Evolutionary conservation across 1,284 basidiomycete genomes (phyloP).

Genomic region (Tilletia indica): DNA sequence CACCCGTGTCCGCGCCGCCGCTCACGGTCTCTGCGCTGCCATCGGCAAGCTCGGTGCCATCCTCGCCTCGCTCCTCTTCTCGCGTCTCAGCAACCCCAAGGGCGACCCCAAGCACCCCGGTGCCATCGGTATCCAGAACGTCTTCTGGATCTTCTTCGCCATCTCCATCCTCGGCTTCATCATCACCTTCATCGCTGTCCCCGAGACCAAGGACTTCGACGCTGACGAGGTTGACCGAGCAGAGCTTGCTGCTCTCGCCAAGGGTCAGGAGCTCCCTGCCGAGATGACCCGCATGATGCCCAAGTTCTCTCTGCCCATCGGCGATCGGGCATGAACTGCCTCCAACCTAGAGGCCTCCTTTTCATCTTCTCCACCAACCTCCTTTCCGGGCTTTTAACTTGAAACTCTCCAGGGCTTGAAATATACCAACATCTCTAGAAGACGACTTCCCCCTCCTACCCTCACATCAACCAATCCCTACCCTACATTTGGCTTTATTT

Average conservation of each 20-base stretch:
- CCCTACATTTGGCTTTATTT: neutral
- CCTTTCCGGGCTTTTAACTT: constrained; percentile 13
- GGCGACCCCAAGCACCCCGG: neutral
- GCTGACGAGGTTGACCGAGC: constrained; percentile 50
- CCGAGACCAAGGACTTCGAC: constrained; percentile 49
- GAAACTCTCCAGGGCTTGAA: neutral
- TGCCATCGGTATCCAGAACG: constrained; percentile 32
- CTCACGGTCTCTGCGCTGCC: constrained; percentile 60
- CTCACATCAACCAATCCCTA: neutral
- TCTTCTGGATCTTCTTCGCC: constrained; percentile 53
- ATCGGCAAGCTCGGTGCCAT: constrained; percentile 61
- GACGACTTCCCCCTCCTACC: neutral
- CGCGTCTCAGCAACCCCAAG: neutral
- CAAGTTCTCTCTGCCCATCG: neutral
- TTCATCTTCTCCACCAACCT: neutral
- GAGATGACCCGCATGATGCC: constrained; percentile 1
- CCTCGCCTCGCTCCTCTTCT: constrained; percentile 56
- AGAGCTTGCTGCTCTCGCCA: constrained; percentile 32
- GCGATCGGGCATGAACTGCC: neutral
- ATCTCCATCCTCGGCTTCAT: constrained; percentile 42
- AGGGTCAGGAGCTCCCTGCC: constrained; percentile 10
- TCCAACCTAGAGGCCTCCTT: neutral
- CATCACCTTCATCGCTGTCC: constrained; percentile 39
- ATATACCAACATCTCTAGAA: constrained; percentile 14
- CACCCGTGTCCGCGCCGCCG: constrained; percentile 65